Conservation (phyloP, 73 alveolate genomes). For the Blepharisma stoltei region DNA sequence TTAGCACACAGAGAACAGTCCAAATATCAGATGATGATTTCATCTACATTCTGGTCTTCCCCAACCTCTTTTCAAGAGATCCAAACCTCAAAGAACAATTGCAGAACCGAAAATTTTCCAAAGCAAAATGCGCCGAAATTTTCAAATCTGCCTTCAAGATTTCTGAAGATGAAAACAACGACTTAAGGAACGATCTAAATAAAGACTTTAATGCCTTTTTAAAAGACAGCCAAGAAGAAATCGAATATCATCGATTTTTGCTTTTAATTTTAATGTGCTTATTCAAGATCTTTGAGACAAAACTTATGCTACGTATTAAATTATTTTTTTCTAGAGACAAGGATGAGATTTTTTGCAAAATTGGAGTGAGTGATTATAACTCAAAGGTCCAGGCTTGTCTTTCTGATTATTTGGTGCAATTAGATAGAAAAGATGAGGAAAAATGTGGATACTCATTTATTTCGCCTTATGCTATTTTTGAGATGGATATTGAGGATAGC, state of each 20-base stretch:
- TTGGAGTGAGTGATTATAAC: background rate
- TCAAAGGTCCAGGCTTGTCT: slow-evolving; percentile 8
- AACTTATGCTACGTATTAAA: background rate
- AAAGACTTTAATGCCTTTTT: background rate
- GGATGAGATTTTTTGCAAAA: slow-evolving; percentile 1
- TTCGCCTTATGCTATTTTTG: background rate
- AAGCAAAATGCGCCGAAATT: background rate
- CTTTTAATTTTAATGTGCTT: background rate
- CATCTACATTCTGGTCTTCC: background rate
- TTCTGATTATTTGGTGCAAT: background rate
- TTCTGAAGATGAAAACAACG: slow-evolving; percentile 17
- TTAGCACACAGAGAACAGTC: too few species aligned
- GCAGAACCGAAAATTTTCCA: background rate
- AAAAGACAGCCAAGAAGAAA: background rate
- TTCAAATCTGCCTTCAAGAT: background rate
- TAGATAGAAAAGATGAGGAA: background rate
- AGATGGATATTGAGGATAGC: background rate
- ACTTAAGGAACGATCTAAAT: background rate
- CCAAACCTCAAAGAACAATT: background rate
- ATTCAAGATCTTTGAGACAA: background rate
- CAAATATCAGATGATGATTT: background rate
- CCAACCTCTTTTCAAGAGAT: background rate
- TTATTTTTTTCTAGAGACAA: slow-evolving; percentile 8
- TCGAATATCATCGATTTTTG: background rate
- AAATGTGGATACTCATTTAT: background rate